Evolutionary conservation across 352 stramenopile genomes (phyloP).

Genomic region (Albugo candida): DNA sequence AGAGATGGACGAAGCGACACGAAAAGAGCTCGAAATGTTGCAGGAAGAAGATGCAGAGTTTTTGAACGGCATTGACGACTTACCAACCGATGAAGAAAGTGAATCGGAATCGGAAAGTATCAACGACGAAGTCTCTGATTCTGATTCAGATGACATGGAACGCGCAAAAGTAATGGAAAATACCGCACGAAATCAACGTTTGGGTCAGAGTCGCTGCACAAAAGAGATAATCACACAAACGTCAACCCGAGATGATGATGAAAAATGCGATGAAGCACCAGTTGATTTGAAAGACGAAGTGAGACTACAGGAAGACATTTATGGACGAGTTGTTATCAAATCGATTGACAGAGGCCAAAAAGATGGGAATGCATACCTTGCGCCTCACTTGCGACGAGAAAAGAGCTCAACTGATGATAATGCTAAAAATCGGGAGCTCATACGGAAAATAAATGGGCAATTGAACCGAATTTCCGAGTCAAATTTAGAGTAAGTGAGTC

Average conservation of each 20-base stretch:
- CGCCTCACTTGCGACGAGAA: slow-evolving; percentile 61
- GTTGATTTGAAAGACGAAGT: slow-evolving; percentile 14
- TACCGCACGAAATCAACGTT: slow-evolving; percentile 27
- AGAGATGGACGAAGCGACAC: slow-evolving; percentile 60
- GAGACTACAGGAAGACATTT: slow-evolving; percentile 64
- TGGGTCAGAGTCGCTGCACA: slow-evolving; percentile 6
- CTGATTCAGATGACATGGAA: slow-evolving; percentile 20
- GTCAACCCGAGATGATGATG: slow-evolving; percentile 21
- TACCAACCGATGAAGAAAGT: slow-evolving; percentile 64
- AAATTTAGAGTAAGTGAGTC: slow-evolving; percentile 64
- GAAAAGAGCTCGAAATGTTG: slow-evolving; percentile 46
- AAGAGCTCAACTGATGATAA: slow-evolving; percentile 47
- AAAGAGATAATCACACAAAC: slow-evolving; percentile 6
- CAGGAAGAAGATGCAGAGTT: slow-evolving; percentile 71
- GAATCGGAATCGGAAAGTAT: slow-evolving; percentile 42
- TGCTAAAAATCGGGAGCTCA: slow-evolving; percentile 41
- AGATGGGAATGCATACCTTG: slow-evolving; percentile 53
- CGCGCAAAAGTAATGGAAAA: slow-evolving; percentile 19
- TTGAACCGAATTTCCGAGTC: slow-evolving; percentile 82
- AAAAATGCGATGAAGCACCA: slow-evolving; percentile 57
- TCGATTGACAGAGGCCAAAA: slow-evolving; percentile 14
- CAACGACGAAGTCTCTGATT: slow-evolving; percentile 29
- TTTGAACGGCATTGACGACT: slow-evolving; percentile 59
- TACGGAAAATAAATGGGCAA: slow-evolving; percentile 70
- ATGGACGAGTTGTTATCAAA: slow-evolving; percentile 53